These are phyloP conservation scores for Suillus brevipes DNA, from an alignment of 768 basidiomycete species.

Conservation along the genomic window DNA sequence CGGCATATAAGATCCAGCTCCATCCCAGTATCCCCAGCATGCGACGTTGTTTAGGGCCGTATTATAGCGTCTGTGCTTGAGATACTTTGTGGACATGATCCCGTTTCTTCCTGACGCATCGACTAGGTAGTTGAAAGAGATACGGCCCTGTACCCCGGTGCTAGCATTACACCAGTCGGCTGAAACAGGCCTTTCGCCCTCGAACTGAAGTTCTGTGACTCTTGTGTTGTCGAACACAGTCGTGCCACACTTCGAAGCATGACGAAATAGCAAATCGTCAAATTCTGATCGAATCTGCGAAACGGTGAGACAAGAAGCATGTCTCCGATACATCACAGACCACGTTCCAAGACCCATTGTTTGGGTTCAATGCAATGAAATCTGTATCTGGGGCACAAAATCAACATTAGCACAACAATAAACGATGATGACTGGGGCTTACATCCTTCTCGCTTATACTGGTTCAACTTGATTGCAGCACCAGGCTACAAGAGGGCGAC, in stretches of 20 bases:
- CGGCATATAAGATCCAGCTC: constrained; percentile 28
- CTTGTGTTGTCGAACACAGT: constrained; percentile 57
- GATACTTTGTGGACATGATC: constrained; percentile 38
- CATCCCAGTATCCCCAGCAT: constrained; percentile 39
- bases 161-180: constrained; percentile 27
- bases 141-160: constrained; percentile 23
- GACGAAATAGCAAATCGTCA: constrained; percentile 57
- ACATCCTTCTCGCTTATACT: constrained; percentile 65
- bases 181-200: constrained; percentile 23
- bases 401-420: background rate
- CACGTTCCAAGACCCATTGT: constrained; percentile 64
- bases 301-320: background rate
- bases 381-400: constrained; percentile 48
- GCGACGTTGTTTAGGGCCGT: constrained; percentile 34
- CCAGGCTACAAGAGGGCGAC: constrained; percentile 43
- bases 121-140: constrained; percentile 37
- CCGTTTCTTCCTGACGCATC: constrained; percentile 39
- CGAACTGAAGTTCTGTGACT: constrained; percentile 40
- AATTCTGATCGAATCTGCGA: constrained; percentile 60
- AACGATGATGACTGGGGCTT: constrained; percentile 21
- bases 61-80: constrained; percentile 36
- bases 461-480: constrained; percentile 64
- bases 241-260: constrained; percentile 53
- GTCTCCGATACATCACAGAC: constrained; percentile 35
- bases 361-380: constrained; percentile 52